Conservation (phyloP, 2,329 filamentous ascomycete genomes). For the Colletotrichum gloeosporioides region DNA sequence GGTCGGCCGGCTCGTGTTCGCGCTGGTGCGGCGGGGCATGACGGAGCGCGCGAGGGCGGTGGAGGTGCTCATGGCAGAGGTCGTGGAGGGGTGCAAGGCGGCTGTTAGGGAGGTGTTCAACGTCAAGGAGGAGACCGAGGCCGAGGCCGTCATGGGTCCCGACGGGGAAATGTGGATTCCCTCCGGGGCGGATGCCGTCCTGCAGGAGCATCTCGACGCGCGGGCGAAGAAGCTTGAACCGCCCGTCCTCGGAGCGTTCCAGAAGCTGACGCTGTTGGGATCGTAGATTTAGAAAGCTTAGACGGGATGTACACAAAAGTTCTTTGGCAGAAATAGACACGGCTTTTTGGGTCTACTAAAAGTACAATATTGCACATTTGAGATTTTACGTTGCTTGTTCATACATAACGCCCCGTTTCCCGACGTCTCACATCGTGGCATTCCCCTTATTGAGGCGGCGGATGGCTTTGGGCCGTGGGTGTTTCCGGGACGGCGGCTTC, state of each 20-base stretch:
- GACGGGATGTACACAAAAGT: background rate
- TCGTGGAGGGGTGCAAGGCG: conserved; percentile 71
- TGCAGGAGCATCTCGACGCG: conserved; percentile 55
- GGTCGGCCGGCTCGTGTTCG: conserved; percentile 75
- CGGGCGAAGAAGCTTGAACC: conserved; percentile 50
- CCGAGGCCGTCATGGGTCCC: conserved; percentile 20
- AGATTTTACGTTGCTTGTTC: conserved; percentile 15
- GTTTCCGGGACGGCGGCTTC: background rate
- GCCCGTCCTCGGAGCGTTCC: conserved; percentile 53
- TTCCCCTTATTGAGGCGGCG: background rate
- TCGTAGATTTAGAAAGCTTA: conserved; percentile 29
- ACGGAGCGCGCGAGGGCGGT: conserved; percentile 83
- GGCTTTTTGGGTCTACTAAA: conserved; percentile 15
- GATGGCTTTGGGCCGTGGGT: background rate
- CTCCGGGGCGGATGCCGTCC: conserved; percentile 57
- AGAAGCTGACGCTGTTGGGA: conserved; percentile 56
- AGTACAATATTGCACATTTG: conserved; percentile 25
- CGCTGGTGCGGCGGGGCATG: conserved; percentile 82
- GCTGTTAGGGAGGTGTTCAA: conserved; percentile 75
- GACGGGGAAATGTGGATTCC: conserved; percentile 35
- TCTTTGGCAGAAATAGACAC: background rate
- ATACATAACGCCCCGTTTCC: background rate
- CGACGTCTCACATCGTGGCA: background rate
- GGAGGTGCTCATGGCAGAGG: conserved; percentile 75
- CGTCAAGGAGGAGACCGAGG: conserved; percentile 24